Conservation (phyloP, 371 early-diverging fungal genomes). For the Haplosporangium sp. region DNA sequence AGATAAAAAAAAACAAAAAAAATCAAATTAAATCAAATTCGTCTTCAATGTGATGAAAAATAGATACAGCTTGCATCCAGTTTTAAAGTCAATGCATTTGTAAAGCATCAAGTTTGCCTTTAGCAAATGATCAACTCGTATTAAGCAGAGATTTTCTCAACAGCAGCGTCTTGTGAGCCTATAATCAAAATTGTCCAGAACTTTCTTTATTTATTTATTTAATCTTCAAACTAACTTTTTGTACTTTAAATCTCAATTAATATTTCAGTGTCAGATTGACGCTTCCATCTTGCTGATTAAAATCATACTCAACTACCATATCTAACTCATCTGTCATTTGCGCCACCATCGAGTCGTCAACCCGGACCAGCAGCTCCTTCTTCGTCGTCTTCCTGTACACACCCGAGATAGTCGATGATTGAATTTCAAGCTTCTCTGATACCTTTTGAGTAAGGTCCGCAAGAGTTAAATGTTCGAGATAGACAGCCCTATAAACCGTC, state of each 20-base stretch:
- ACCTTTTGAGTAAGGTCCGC: conserved; percentile 60
- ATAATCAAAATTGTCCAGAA: too few relatives aligned
- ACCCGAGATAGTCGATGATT: conserved; percentile 54
- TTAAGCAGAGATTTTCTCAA: too few relatives aligned
- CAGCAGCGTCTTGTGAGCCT: too few relatives aligned
- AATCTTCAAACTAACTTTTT: too few relatives aligned
- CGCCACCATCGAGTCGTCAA: conserved; percentile 66
- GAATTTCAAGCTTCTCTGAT: conserved; percentile 60
- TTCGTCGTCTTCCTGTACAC: conserved; percentile 53
- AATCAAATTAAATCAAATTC: too few relatives aligned
- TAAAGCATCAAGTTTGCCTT: too few relatives aligned
- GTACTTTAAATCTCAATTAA: conserved; percentile 9
- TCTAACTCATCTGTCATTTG: conserved; percentile 67
- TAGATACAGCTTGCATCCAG: too few relatives aligned
- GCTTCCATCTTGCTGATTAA: conserved; percentile 58
- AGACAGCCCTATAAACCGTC: conserved; percentile 63
- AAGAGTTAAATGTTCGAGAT: conserved; percentile 63
- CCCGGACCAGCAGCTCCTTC: conserved; percentile 58
- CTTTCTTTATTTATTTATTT: too few relatives aligned
- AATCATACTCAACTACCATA: conserved; percentile 63
- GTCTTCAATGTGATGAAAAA: too few relatives aligned
- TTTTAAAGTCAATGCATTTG: too few relatives aligned
- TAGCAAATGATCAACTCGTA: too few relatives aligned
- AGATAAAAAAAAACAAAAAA: too few relatives aligned
- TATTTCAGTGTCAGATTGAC: conserved; percentile 61